phyloP scores from a whole-genome alignment of 371 early-diverging fungal species.

The Actinomortierella wolfii region DNA sequence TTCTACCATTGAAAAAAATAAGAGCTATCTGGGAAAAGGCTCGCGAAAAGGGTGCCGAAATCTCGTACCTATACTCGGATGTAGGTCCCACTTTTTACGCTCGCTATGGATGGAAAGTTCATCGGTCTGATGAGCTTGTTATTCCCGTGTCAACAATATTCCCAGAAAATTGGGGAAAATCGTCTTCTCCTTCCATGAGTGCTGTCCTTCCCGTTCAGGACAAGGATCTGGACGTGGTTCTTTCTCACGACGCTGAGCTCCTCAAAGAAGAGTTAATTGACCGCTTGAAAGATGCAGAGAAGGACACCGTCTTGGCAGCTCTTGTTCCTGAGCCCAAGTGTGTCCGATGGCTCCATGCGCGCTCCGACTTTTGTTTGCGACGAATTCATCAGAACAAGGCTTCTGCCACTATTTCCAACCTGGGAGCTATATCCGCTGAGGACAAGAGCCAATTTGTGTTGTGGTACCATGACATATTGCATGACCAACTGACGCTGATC shows the following conservation, averaged over 20 bases:
- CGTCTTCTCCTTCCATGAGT: neutral
- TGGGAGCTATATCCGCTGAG: conserved; percentile 13
- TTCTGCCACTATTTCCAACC: conserved; percentile 8
- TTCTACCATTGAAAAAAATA: neutral
- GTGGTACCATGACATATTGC: conserved; percentile 40
- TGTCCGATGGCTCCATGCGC: conserved; percentile 32
- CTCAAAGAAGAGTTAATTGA: conserved; percentile 4
- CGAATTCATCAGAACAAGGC: conserved; percentile 8
- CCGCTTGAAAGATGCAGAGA: neutral
- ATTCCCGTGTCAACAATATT: conserved; percentile 13
- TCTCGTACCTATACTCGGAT: conserved; percentile 49
- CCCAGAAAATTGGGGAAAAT: neutral
- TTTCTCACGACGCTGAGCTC: conserved; percentile 21
- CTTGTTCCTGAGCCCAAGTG: conserved; percentile 22
- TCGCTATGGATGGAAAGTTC: conserved; percentile 46
- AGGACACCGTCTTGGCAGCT: conserved; percentile 14
- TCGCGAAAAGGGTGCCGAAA: conserved; percentile 7
- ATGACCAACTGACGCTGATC: conserved; percentile 33
- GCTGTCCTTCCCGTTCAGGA: conserved; percentile 6
- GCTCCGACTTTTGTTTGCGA: neutral
- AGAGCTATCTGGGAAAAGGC: conserved; percentile 36
- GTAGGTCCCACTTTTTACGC: conserved; percentile 48
- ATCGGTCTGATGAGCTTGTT: conserved; percentile 27
- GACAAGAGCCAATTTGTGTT: conserved; percentile 22
- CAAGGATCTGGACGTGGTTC: conserved; percentile 4